Percentiles rank a stretch among this genome's conserved stretches.
Conservation (phyloP, 441 rosid species). For the Theobroma grandiflorum region DNA sequence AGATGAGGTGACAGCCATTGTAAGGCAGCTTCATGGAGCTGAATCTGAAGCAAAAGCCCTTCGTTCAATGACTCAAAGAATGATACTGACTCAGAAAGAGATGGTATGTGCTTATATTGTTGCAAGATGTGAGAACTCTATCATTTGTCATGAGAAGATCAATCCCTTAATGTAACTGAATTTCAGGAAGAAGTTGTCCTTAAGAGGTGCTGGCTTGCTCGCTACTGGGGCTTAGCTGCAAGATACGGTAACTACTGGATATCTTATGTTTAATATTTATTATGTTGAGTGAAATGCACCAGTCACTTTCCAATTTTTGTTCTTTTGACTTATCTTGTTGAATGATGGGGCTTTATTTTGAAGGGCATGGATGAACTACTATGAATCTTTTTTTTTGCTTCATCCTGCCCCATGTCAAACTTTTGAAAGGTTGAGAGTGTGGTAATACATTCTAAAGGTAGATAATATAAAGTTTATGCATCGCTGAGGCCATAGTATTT, state of each 20-base stretch:
- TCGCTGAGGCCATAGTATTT: constrained; percentile 32
- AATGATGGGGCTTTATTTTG: constrained; percentile 8
- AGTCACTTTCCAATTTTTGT: constrained; percentile 13
- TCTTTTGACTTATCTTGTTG: constrained; percentile 20
- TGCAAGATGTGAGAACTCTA: background rate
- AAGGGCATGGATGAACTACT: constrained; percentile 12
- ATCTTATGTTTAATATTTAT: constrained; percentile 22
- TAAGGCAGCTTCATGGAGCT: constrained; percentile 62
- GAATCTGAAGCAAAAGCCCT: constrained; percentile 73
- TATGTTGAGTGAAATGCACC: background rate
- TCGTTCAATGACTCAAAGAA: constrained; percentile 74
- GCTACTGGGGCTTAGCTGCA: constrained; percentile 82
- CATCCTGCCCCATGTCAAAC: constrained; percentile 15
- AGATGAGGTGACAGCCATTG: constrained; percentile 53
- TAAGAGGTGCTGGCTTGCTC: constrained; percentile 88
- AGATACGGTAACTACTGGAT: constrained; percentile 60
- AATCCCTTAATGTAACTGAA: constrained; percentile 27
- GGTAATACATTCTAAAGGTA: constrained; percentile 9
- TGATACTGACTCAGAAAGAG: constrained; percentile 81
- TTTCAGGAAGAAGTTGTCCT: constrained; percentile 87
- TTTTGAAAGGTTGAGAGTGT: constrained; percentile 17
- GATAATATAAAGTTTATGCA: constrained; percentile 14
- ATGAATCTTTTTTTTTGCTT: background rate
- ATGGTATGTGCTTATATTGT: constrained; percentile 55
- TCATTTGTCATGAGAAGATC: constrained; percentile 16